Evolutionary conservation across 1,284 basidiomycete genomes (phyloP), one percentile per base, ranked within the genome.

Genomic region (Anthracocystis setariae): DNA sequence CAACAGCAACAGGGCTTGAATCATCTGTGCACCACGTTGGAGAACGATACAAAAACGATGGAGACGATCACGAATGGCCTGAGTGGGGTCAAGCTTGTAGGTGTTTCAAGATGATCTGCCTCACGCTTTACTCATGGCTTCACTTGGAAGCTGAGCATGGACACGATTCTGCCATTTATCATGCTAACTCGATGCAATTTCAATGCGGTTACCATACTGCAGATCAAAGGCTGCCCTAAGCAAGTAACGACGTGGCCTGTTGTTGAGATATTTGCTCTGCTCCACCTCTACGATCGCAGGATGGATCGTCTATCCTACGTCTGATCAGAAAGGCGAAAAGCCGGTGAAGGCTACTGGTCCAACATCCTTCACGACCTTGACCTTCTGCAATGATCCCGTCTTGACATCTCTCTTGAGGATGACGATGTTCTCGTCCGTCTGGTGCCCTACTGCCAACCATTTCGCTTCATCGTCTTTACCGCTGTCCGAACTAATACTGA

Each of bases 1-100:
- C 70, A 73, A 39, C 77, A 81, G 47, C 80, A 81, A 45, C 73
- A 78, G 25, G 81, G 81, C 0, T 50, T 82, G 33, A 66, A 73
- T 45, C 81, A 82, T 57, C 68, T 82, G 23, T 69, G 71, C 43
- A 59, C 63, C 13, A 82, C 79, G 21, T 45, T 82, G 25, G 71
- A 72, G 32, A 37, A 51, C 10, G 80, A 82, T 55, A 55, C 58
- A 1, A 76, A 73, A 60, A 74, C 69, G 8, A 69, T 82, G 43
- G 77, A 82, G 32, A 77, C 73, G 27, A 76, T 82, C 35, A 64
- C 69, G 13, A 58, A 60, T 7, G 78, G 78, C 1, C 49, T 80
- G 17, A 52, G 63, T 4, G 78, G 74, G 4, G 78, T 79, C 39
- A 73, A 74, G 51, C 66, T 79, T 12, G 75, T 77, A 5, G 77